These are phyloP conservation scores for Thielaviopsis musarum DNA, from an alignment of 2,329 filamentous ascomycete species.

Conservation along the genomic window DNA sequence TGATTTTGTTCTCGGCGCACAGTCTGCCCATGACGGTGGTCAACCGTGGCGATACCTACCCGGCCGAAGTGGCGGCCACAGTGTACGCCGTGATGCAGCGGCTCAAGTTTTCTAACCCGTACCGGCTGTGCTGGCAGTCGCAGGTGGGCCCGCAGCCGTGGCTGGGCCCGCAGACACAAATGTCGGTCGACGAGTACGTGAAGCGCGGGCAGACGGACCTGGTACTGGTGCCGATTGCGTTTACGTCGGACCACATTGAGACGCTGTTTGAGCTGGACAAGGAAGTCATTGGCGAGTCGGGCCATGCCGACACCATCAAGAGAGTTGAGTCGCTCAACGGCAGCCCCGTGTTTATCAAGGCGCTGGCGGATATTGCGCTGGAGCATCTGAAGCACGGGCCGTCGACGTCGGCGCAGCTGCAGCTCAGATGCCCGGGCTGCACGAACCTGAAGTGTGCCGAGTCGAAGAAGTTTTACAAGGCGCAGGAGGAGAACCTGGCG, in stretches of 20 bases:
- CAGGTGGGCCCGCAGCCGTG: slow-evolving; percentile 92
- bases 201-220: slow-evolving; percentile 84
- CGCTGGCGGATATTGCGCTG: slow-evolving; percentile 73
- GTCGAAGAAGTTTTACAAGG: slow-evolving; percentile 49
- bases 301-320: slow-evolving; percentile 65
- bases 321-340: slow-evolving; percentile 86
- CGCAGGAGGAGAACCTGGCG: slow-evolving; percentile 3
- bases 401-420: slow-evolving; percentile 68
- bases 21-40: slow-evolving; percentile 95
- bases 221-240: slow-evolving; percentile 84
- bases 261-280: slow-evolving; percentile 87
- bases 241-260: slow-evolving; percentile 98
- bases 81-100: slow-evolving; percentile 94
- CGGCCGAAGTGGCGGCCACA: slow-evolving; percentile 86
- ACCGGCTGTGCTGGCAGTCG: slow-evolving; percentile 92
- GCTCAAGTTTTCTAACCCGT: slow-evolving; percentile 74
- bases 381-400: slow-evolving; percentile 53
- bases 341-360: slow-evolving; percentile 76
- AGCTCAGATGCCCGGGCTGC: slow-evolving; percentile 80
- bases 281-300: slow-evolving; percentile 83
- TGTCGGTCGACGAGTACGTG: slow-evolving; percentile 77
- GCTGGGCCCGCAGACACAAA: slow-evolving; percentile 84
- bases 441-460: slow-evolving; percentile 76
- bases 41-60: slow-evolving; percentile 89
- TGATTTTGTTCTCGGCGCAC: slow-evolving; percentile 87